Base-by-base conservation (phyloP, 371 early-diverging fungal genomes). In the Circinella umbellata region DNA sequence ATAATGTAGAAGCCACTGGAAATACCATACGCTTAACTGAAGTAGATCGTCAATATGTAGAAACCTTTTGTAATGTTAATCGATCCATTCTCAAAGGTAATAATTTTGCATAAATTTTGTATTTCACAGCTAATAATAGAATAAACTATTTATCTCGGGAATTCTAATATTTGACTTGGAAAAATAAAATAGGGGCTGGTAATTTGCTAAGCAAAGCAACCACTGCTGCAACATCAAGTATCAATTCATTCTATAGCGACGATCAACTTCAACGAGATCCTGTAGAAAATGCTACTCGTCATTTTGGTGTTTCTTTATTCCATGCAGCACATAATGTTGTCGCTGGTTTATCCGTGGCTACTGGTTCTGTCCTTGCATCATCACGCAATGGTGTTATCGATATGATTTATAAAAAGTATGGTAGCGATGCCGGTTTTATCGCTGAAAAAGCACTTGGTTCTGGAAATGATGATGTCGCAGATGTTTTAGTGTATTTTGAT, bases 401-500 rank as follows among this genome's bases (percentile, higher is more conserved):
- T 27, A 63, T 82, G 57, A 64, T 82, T n/a, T 72, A 74, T 27
- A 75, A 74, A 54, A 79, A 79, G 55, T 82, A 79, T 39, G 82
- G 82, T 8, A 35, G 53, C 3, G 82, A 80, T 70, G 82, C 77
- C 20, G 78, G 78, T 1, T 82, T 72, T 62, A 65, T 80, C 20
- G 78, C 76, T 1, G 73, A 76, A 57, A 75, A 71, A 37, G 74
- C 82, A 0, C 46, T 82, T n/a, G 80, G 78, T 14, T 55, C 73
- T 4, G 57, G 49, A 11, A 72, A 62, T 13, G 61, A 59, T 14
- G 70, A 77, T 63, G 61, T 72, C 4, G 73, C 73, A 18, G 77
- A 76, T 49, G 68, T 71, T 17, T 49, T 81, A 18, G 75, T 79
- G 4, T 82, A 78, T 61, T 82, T 79, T 73, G 82, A 82, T 68